These are phyloP conservation scores for Neoboletus brunneissimus DNA, from an alignment of 768 basidiomycete species.

Conservation along the genomic window DNA sequence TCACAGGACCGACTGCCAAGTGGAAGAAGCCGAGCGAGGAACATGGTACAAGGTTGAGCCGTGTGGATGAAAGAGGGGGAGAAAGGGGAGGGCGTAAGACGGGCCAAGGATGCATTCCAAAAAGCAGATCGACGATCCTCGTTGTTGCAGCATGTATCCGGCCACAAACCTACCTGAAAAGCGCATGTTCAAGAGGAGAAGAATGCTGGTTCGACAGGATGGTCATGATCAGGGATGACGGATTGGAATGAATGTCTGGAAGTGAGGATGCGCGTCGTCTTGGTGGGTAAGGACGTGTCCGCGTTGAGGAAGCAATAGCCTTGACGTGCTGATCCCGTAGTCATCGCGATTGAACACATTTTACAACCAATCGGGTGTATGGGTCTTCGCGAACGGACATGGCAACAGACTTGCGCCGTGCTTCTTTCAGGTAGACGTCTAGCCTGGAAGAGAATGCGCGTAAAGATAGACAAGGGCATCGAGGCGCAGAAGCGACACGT, in stretches of 20 bases:
- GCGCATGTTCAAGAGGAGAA: not conserved
- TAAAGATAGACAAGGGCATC: constrained; percentile 7
- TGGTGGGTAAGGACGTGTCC: not conserved
- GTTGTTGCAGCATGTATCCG: constrained; percentile 12
- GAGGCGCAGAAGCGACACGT: constrained; percentile 9
- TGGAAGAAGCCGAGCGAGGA: not conserved
- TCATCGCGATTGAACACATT: constrained; percentile 11
- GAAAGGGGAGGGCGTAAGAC: not conserved
- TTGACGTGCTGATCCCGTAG: constrained; percentile 12
- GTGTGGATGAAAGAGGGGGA: constrained; percentile 2
- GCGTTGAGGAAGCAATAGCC: not conserved
- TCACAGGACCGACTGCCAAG: constrained; percentile 6
- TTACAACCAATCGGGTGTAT: not conserved
- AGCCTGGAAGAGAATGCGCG: not conserved
- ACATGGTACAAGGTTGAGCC: not conserved
- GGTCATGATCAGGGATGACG: not conserved
- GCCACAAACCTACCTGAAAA: not conserved
- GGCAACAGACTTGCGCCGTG: constrained; percentile 10
- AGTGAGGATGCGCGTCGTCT: not conserved
- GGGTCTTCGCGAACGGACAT: not conserved
- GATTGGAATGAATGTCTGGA: not conserved
- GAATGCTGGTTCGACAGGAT: not conserved
- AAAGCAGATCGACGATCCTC: constrained; percentile 15
- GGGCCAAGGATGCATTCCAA: not conserved
- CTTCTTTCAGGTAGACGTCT: not conserved